Percentiles rank a stretch among this genome's conserved stretches.
Conservation (phyloP, 345 rosid genomes). For the Euphorbia tirucalli region DNA sequence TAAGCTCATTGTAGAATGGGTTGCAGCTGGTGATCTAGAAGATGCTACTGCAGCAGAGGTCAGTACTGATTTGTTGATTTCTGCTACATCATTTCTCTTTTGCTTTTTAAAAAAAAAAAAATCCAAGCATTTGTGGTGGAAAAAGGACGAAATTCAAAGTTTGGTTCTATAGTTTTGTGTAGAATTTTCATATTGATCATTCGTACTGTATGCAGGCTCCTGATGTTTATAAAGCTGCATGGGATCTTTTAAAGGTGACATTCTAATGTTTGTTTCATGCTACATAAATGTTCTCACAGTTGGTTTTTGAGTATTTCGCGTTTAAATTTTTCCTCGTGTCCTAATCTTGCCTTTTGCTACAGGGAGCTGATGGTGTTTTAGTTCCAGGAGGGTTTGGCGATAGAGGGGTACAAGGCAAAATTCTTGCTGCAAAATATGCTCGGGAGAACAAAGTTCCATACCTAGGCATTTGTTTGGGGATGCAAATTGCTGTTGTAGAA, state of each 20-base stretch:
- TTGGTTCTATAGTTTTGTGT: neutral
- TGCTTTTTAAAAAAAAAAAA: too few relatives aligned
- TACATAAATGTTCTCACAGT: slow-evolving; percentile 1
- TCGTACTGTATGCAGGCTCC: slow-evolving; percentile 55
- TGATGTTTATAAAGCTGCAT: slow-evolving; percentile 77
- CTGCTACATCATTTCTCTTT: slow-evolving; percentile 6
- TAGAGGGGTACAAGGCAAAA: slow-evolving; percentile 95
- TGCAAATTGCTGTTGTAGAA: slow-evolving; percentile 96
- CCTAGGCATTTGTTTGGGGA: slow-evolving; percentile 97
- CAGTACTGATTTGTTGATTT: slow-evolving; percentile 16
- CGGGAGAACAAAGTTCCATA: slow-evolving; percentile 85
- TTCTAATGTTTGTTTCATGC: neutral
- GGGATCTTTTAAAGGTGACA: slow-evolving; percentile 76
- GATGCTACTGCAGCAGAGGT: slow-evolving; percentile 69
- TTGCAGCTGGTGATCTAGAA: slow-evolving; percentile 98
- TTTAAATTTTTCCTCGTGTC: neutral
- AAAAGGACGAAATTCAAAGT: neutral
- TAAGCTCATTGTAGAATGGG: slow-evolving; percentile 86
- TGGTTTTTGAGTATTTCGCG: neutral
- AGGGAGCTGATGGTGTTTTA: slow-evolving; percentile 86
- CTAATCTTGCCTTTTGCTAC: slow-evolving; percentile 13
- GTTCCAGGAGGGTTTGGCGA: slow-evolving; percentile 99
- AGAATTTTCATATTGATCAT: slow-evolving; percentile 17
- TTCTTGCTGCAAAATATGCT: slow-evolving; percentile 89
- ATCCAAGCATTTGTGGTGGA: too few relatives aligned